Base-by-base conservation (phyloP, 805 yeast genomes). In the Candida jianshihensis region DNA sequence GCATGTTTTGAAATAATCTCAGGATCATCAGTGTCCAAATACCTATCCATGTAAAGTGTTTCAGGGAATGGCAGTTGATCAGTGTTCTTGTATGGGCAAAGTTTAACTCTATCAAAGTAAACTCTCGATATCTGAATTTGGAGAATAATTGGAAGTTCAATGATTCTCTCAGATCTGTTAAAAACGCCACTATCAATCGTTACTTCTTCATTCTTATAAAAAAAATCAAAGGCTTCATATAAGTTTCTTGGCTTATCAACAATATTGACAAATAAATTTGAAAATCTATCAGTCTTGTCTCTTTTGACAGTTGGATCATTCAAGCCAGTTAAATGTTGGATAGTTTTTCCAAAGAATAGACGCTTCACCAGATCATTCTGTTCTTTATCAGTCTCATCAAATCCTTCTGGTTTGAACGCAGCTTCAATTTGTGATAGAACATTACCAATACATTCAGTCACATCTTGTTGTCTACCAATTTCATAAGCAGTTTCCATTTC, bases 71-170 rank as follows among this genome's bases (percentile, higher is more conserved):
- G 89, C 33, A 92, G 68, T 8, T 88, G 94, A 39, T 82, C 88
- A 30, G 75, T 71, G 3, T 88, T 80, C 55, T 92, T 92, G 51
- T 85, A 85, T 0, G 95, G 86, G 59, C 80, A 71, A 34, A 79
- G 69, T 12, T 72, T 61, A 37, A 68, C 80, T 31, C 88, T 69
- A 53, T 92, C 96, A 56, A 81, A 92, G 55, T 86, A 85, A 1
- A 92, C 97, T 53, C 98, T 70, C 60, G 89, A 97, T 7, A 92
- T 84, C 54, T 92, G 98, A 33, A 92, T 75, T 56, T 92, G 98
- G 33, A 92, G 59, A 34, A 92, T 73, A 6, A 79, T 78, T 0
- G 98, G 98, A 16, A 87, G 61, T 38, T 75, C 70, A 9, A 75
- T 68, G 4, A 90, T 72, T 0, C 89, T 75, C 32, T 89, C 71